phyloP scores from a whole-genome alignment of 176 grass and related monocot species.

The Cenchrus purpureus region DNA sequence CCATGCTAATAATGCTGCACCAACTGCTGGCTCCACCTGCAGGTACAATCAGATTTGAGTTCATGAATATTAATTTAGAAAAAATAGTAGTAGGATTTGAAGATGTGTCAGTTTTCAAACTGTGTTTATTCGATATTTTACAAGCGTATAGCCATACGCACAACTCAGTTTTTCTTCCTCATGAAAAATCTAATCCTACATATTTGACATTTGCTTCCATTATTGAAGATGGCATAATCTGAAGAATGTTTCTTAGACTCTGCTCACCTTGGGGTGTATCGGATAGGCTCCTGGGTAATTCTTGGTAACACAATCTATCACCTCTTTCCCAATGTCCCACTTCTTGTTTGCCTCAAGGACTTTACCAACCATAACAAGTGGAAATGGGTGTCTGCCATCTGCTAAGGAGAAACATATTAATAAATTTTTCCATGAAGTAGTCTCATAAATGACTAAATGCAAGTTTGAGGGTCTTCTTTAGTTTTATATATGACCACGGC shows the following conservation, averaged over 20 bases:
- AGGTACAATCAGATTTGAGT: slow-evolving; percentile 26
- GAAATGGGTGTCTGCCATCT: slow-evolving; percentile 68
- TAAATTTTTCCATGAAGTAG: neutral
- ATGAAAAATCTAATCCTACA: neutral
- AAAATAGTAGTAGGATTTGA: neutral
- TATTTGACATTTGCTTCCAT: slow-evolving; percentile 23
- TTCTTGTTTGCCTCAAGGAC: slow-evolving; percentile 74
- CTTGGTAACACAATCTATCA: slow-evolving; percentile 66
- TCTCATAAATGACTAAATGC: neutral
- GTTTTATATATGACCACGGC: neutral
- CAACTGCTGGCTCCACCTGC: slow-evolving; percentile 84
- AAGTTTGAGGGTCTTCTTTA: slow-evolving; percentile 11
- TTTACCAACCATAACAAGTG: slow-evolving; percentile 79
- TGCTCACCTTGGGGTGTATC: slow-evolving; percentile 71
- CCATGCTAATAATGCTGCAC: slow-evolving; percentile 74
- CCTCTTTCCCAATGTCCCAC: slow-evolving; percentile 87
- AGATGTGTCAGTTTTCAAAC: neutral
- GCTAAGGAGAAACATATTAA: slow-evolving; percentile 39
- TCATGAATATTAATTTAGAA: slow-evolving; percentile 3
- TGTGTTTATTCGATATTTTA: neutral
- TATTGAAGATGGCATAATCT: slow-evolving; percentile 8
- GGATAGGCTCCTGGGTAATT: slow-evolving; percentile 67
- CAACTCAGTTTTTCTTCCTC: neutral
- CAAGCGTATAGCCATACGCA: neutral
- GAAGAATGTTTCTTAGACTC: slow-evolving; percentile 19